Percentiles rank a stretch among this genome's conserved stretches.
phyloP scores from a whole-genome alignment of 2,329 filamentous ascomycete species.

The Fusarium keratoplasticum region DNA sequence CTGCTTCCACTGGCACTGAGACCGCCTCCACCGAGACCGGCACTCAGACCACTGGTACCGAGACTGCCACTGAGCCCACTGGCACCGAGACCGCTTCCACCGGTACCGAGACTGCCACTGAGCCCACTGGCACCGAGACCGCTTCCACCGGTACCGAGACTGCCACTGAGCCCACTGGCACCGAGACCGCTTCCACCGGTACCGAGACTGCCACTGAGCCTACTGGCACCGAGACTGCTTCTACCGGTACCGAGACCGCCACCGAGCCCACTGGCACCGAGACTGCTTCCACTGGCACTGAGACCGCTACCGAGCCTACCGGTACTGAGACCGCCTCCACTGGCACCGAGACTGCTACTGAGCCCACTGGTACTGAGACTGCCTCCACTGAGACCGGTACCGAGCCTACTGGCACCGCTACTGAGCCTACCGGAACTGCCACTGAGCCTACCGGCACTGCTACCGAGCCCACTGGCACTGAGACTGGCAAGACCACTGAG shows the following conservation, averaged over 20 bases:
- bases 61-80: constrained; percentile 5
- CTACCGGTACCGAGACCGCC: not conserved
- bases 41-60: constrained; percentile 5
- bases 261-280: not conserved
- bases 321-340: not conserved
- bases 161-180: not conserved
- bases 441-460: constrained; percentile 3
- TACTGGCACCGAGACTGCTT: not conserved
- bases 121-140: not conserved
- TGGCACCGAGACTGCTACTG: constrained; percentile 2
- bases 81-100: not conserved
- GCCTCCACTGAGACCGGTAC: constrained; percentile 3
- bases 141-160: constrained; percentile 2
- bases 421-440: constrained; percentile 8
- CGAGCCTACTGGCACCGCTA: constrained; percentile 2
- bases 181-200: not conserved
- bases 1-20: constrained; percentile 16
- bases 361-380: constrained; percentile 3
- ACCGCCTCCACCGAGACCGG: not conserved
- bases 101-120: not conserved
- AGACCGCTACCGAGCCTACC: not conserved
- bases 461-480: constrained; percentile 19
- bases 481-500: constrained; percentile 12
- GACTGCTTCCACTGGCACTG: not conserved
- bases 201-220: not conserved